phyloP scores from a whole-genome alignment of 176 grass and related monocot species.

The Bothriochloa decipiens region DNA sequence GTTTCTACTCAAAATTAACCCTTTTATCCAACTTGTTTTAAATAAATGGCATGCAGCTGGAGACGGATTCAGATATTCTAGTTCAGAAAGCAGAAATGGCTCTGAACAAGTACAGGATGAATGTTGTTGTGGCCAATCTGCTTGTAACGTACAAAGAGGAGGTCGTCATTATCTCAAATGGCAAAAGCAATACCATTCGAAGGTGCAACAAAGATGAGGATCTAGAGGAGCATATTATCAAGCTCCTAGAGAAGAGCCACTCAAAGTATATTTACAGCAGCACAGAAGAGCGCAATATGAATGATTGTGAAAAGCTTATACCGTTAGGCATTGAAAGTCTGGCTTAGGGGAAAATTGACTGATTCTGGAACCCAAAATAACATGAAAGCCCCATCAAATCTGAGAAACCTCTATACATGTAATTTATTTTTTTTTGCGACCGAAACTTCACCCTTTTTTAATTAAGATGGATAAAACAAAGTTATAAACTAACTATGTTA shows the following conservation, averaged over 20 bases:
- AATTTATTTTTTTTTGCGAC: not conserved
- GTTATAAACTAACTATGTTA: no score
- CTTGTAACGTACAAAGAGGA: slow-evolving; percentile 83
- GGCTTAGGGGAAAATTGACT: no score
- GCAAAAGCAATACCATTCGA: slow-evolving; percentile 41
- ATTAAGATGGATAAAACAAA: no score
- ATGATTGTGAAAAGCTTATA: slow-evolving; percentile 8
- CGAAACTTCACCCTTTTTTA: no score
- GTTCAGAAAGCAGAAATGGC: slow-evolving; percentile 69
- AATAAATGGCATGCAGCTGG: slow-evolving; percentile 52
- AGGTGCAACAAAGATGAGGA: slow-evolving; percentile 52
- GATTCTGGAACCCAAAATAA: no score
- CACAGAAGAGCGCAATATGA: slow-evolving; percentile 17
- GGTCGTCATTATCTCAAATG: slow-evolving; percentile 60
- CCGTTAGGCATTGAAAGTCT: not conserved
- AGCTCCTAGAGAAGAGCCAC: slow-evolving; percentile 54
- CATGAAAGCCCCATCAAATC: not conserved
- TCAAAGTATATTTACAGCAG: slow-evolving; percentile 49
- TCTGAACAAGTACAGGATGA: slow-evolving; percentile 76
- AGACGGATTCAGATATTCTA: slow-evolving; percentile 88
- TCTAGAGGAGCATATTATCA: slow-evolving; percentile 68
- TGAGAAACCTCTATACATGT: slow-evolving; percentile 9
- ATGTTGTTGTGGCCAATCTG: slow-evolving; percentile 73
- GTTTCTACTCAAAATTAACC: not conserved
- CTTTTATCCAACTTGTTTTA: not conserved